Evolutionary conservation across 2,329 filamentous ascomycete species (phyloP).

Genomic region (Pyrenochaeta sp.): DNA sequence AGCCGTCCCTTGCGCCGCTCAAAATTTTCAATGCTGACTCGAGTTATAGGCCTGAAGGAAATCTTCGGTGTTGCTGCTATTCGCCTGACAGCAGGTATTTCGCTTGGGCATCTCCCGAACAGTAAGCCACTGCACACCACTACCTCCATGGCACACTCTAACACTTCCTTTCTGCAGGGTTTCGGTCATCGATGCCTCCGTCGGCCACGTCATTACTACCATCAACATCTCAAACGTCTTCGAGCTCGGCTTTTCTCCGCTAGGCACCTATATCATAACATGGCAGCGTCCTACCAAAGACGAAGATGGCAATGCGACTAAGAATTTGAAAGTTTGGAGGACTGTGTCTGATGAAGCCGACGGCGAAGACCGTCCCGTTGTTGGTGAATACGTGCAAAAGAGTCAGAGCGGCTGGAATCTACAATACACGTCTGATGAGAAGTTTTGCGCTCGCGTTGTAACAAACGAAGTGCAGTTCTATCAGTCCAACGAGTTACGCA

Average conservation of each 20-base stretch:
- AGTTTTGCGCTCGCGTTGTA: slow-evolving; percentile 88
- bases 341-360: slow-evolving; percentile 73
- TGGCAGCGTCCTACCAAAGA: slow-evolving; percentile 96
- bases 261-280: slow-evolving; percentile 91
- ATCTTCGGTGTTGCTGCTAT: slow-evolving; percentile 92
- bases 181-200: slow-evolving; percentile 80
- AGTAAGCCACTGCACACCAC: slow-evolving; percentile 53
- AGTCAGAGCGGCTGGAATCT: slow-evolving; percentile 95
- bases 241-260: slow-evolving; percentile 92
- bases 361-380: slow-evolving; percentile 70
- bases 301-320: slow-evolving; percentile 88
- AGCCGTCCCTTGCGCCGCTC: slow-evolving; percentile 9
- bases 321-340: slow-evolving; percentile 97
- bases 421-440: slow-evolving; percentile 94
- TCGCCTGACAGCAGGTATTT: slow-evolving; percentile 96
- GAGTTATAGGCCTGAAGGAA: slow-evolving; percentile 78
- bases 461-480: slow-evolving; percentile 99
- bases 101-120: slow-evolving; percentile 88
- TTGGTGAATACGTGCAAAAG: slow-evolving; percentile 95
- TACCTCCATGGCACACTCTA: not conserved
- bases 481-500: slow-evolving; percentile 82
- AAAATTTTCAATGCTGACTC: slow-evolving; percentile 15
- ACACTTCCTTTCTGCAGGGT: slow-evolving; percentile 62
- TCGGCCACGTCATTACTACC: slow-evolving; percentile 75
- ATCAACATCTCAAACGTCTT: slow-evolving; percentile 85